A percentile compares a stretch with the other conserved stretches of the same genome.
Conservation (phyloP, 805 yeast genomes). For the Metschnikowia anglica region DNA sequence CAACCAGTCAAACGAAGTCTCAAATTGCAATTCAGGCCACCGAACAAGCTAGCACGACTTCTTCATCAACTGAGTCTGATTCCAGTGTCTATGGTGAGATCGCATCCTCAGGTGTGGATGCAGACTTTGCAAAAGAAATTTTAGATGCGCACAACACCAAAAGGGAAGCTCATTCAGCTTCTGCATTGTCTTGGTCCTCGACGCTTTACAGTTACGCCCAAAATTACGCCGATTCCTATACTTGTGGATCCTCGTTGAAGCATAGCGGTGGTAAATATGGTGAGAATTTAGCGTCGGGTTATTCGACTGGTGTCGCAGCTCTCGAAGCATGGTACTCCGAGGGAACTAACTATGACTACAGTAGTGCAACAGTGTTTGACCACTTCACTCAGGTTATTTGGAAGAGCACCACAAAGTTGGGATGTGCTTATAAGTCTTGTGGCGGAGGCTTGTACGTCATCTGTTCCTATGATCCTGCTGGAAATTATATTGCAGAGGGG, state of each 20-base stretch:
- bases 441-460: slow-evolving; percentile 57
- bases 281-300: slow-evolving; percentile 38
- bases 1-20: slow-evolving; percentile 1
- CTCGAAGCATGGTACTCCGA: slow-evolving; percentile 23
- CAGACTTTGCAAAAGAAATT: slow-evolving; percentile 44
- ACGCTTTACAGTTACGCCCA: slow-evolving; percentile 54
- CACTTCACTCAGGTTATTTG: slow-evolving; percentile 84
- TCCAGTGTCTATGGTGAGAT: slow-evolving; percentile 24
- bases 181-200: slow-evolving; percentile 53
- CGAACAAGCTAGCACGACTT: neutral
- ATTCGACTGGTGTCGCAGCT: slow-evolving; percentile 27
- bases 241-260: slow-evolving; percentile 34
- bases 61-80: slow-evolving; percentile 8
- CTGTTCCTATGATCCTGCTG: slow-evolving; percentile 74
- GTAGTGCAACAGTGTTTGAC: slow-evolving; percentile 21
- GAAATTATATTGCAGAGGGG: slow-evolving; percentile 57
- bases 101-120: slow-evolving; percentile 20
- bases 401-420: slow-evolving; percentile 59
- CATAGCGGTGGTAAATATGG: slow-evolving; percentile 22
- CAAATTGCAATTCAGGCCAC: neutral
- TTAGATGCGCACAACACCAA: slow-evolving; percentile 56
- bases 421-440: slow-evolving; percentile 73
- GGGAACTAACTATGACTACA: slow-evolving; percentile 18
- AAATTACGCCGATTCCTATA: slow-evolving; percentile 44
- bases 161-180: slow-evolving; percentile 18